Base-by-base conservation (phyloP, 345 rosid species). In the Lumnitzera littorea region DNA sequence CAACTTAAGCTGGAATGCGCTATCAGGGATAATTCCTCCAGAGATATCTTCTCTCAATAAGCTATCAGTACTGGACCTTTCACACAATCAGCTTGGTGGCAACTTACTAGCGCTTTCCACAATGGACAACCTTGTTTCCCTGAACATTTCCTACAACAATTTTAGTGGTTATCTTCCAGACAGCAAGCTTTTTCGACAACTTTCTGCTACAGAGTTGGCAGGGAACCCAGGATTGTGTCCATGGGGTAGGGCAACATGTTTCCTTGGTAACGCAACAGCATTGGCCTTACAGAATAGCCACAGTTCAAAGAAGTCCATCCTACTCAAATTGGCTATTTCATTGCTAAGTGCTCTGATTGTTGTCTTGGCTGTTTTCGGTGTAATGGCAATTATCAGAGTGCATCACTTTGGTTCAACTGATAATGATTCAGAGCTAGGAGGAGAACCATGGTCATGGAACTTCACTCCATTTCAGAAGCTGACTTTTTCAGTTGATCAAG, bases 401-500 rank as follows among this genome's bases (percentile, higher is more conserved):
- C 70, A 78, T 55, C 72, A 73, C 74, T 68, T 77, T 65, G 53
- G 74, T n/a, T 70, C 51, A 12, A 72, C 73, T 11, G 82, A 71
- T 60, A 77, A 74, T n/a, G 85, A 80, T 48, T 80, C 82, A 16
- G 88, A 82, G 74, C 70, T 56, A 10, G 88, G 82, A 70, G 76
- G 71, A 8, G 75, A 65, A 60, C 52, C 75, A 12, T 75, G 83
- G 80, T 84, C 88, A 56, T 87, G 86, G 95, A 84, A 87, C 46
- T 81, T 87, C 82, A 87, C 95, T 57, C 88, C 95, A 27, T 87
- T 87, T 68, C 91, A 87, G 67, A 84, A 82, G 63, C 78, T 87
- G 63, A 82, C 72, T 69, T 87, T 87, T 71, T 74, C 88, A 7
- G 79, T 87, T 1, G 88, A 82, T 61, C 85, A 84, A 29, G 82